Base-by-base conservation (phyloP, 139 green algal species). In the Chlamydomonas eustigma region DNA sequence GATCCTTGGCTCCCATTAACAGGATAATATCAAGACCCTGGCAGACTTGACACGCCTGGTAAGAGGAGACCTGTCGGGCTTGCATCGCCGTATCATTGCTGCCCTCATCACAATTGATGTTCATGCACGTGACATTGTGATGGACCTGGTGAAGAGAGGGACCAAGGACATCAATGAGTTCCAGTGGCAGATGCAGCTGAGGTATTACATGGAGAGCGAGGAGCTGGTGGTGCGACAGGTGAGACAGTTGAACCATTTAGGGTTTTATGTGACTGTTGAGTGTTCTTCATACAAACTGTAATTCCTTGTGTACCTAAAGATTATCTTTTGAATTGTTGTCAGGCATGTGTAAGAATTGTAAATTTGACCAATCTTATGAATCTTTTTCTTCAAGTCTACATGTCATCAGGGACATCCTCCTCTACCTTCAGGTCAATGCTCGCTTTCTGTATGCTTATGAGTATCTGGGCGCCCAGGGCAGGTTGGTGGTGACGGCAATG, bases 51-150 rank as follows among this genome's bases (percentile, higher is more conserved):
- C 90, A 88, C 86, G 25, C 8, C 79, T 94, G 44, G 88, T 93
- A 50, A 78, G 88, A 1, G 84, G 86, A n/a, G 77, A 92, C 52
- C 76, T 94, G 50, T 82, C 66, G 3, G 75, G 63, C 5, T 81
- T 94, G 58, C 75, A 88, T 6, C 81, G 90, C 50, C 79, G 85
- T 76, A 89, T 91, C 65, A 74, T 94, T 32, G 84, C 81, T 0
- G 87, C 91, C 30, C 85, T 96, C 65, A 94, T 96, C 86, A 96
- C 91, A 2, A 92, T 96, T 37, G 92, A 96, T 76, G 92, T 97
- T 65, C 90, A 97, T 80, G 87, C 87, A 30, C 80, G 89, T 38
- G 90, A 94, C 80, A 92, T 95, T 50, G 82, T 94, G 64, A 80
- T 85, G 25, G 74, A 88, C 34, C 82, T 97, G 36, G 72, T 87